phyloP scores from a whole-genome alignment of 2,329 filamentous ascomycete species.

The Paecilomyces formosus region DNA sequence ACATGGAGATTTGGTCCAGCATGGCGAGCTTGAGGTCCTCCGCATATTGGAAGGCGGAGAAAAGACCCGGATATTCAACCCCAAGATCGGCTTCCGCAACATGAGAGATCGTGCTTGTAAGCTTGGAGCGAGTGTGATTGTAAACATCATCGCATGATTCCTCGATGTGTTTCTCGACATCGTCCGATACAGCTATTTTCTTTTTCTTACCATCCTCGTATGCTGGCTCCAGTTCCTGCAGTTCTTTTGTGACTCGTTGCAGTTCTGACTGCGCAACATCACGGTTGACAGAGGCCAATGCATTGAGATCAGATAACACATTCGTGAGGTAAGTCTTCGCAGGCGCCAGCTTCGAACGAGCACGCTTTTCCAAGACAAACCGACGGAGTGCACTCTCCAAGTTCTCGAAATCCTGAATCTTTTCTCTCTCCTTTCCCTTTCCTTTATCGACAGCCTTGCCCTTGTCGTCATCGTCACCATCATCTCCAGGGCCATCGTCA shows the following conservation, averaged over 20 bases:
- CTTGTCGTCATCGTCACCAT: constrained; percentile 45
- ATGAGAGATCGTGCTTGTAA: constrained; percentile 67
- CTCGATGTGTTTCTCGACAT: constrained; percentile 76
- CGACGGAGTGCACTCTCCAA: constrained; percentile 82
- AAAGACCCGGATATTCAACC: constrained; percentile 77
- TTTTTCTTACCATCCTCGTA: constrained; percentile 79
- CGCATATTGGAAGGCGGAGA: constrained; percentile 81
- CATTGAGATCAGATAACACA: constrained; percentile 78
- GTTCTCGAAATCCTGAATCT: constrained; percentile 80
- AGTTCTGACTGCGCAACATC: constrained; percentile 82
- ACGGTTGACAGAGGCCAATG: constrained; percentile 75
- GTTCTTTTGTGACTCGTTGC: constrained; percentile 70
- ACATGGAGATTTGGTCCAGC: constrained; percentile 75
- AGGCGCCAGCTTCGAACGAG: constrained; percentile 88
- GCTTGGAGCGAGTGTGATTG: constrained; percentile 66
- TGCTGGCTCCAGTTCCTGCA: constrained; percentile 74
- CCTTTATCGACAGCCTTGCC: constrained; percentile 60
- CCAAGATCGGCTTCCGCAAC: constrained; percentile 72
- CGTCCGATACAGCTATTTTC: constrained; percentile 68
- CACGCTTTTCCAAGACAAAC: constrained; percentile 93
- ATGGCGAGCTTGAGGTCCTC: constrained; percentile 90
- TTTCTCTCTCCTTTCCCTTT: constrained; percentile 84
- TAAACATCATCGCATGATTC: constrained; percentile 81
- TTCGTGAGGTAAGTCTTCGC: constrained; percentile 94
- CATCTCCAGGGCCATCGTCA: constrained; percentile 36